Percentiles rank a stretch among this genome's conserved stretches.
Conservation (phyloP, 352 stramenopile species). For the Phytophthora cactorum region DNA sequence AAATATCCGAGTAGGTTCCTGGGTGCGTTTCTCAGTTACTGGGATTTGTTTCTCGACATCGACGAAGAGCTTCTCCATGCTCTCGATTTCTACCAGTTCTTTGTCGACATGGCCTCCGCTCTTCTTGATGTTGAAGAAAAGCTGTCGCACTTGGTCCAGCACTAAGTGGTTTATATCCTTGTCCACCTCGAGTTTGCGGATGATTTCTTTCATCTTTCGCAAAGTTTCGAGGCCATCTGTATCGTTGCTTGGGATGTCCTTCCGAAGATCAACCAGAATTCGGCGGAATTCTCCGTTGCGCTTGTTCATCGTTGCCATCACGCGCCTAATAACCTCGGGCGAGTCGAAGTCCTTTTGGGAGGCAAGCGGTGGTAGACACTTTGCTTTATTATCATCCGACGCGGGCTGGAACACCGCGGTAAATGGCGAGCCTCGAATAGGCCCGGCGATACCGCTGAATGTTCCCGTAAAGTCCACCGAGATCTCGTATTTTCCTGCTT, state of each 20-base stretch:
- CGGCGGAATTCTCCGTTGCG: conserved; percentile 84
- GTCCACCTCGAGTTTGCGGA: conserved; percentile 78
- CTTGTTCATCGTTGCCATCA: conserved; percentile 88
- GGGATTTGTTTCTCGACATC: conserved; percentile 86
- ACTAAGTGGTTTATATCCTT: conserved; percentile 73
- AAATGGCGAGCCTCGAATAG: conserved; percentile 95
- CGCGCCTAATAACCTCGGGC: conserved; percentile 64
- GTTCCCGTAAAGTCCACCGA: conserved; percentile 93
- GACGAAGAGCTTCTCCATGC: conserved; percentile 82
- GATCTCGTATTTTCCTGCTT: conserved; percentile 87
- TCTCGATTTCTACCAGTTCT: conserved; percentile 81
- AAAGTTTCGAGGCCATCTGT: conserved; percentile 80
- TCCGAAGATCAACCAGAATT: conserved; percentile 79
- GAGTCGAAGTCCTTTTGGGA: conserved; percentile 82
- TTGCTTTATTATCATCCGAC: conserved; percentile 75
- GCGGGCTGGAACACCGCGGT: conserved; percentile 40
- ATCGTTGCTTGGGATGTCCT: conserved; percentile 85
- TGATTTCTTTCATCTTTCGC: conserved; percentile 86
- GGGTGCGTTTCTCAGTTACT: conserved; percentile 72
- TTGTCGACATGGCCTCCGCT: conserved; percentile 84
- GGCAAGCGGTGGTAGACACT: conserved; percentile 72
- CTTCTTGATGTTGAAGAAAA: conserved; percentile 85
- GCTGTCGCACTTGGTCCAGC: conserved; percentile 78
- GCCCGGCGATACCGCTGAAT: conserved; percentile 93
- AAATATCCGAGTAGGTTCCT: conserved; percentile 86